These are phyloP conservation scores for Didymosphaeria variabile DNA, from an alignment of 2,329 filamentous ascomycete species.

Conservation along the genomic window DNA sequence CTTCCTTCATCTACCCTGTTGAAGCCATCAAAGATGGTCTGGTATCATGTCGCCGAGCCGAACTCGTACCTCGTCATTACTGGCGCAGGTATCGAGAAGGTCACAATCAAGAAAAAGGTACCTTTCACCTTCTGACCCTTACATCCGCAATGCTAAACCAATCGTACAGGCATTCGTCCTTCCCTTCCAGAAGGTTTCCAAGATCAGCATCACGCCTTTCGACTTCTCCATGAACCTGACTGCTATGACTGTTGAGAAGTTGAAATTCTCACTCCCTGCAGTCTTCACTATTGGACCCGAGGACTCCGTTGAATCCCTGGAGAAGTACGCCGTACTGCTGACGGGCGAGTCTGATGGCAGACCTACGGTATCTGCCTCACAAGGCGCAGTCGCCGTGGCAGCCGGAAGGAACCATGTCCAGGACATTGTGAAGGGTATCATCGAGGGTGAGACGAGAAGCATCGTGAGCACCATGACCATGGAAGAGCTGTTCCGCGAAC, in stretches of 20 bases:
- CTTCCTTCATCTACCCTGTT: background rate
- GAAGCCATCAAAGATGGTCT: slow-evolving; percentile 51
- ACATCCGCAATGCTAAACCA: background rate
- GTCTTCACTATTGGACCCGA: slow-evolving; percentile 88
- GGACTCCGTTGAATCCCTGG: slow-evolving; percentile 73
- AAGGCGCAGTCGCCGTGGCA: slow-evolving; percentile 53
- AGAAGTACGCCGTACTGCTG: slow-evolving; percentile 84
- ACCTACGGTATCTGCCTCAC: slow-evolving; percentile 37
- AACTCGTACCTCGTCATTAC: slow-evolving; percentile 90
- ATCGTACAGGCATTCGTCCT: slow-evolving; percentile 44
- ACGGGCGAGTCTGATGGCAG: slow-evolving; percentile 67
- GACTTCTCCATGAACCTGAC: slow-evolving; percentile 85
- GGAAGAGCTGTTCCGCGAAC: slow-evolving; percentile 85
- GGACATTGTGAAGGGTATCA: slow-evolving; percentile 88
- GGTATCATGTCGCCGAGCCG: slow-evolving; percentile 74
- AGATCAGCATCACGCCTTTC: slow-evolving; percentile 72
- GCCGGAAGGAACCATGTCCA: slow-evolving; percentile 73
- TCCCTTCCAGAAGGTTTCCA: slow-evolving; percentile 52
- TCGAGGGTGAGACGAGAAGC: slow-evolving; percentile 85
- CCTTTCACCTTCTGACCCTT: slow-evolving; percentile 52
- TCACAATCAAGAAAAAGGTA: slow-evolving; percentile 81
- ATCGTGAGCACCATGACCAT: slow-evolving; percentile 91
- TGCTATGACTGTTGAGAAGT: slow-evolving; percentile 89
- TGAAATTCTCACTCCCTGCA: slow-evolving; percentile 82
- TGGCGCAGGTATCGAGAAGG: slow-evolving; percentile 76